Percentiles rank a stretch among this genome's conserved stretches.
Conservation (phyloP, 2,329 filamentous ascomycete species). For the Fusarium fujikuroi region DNA sequence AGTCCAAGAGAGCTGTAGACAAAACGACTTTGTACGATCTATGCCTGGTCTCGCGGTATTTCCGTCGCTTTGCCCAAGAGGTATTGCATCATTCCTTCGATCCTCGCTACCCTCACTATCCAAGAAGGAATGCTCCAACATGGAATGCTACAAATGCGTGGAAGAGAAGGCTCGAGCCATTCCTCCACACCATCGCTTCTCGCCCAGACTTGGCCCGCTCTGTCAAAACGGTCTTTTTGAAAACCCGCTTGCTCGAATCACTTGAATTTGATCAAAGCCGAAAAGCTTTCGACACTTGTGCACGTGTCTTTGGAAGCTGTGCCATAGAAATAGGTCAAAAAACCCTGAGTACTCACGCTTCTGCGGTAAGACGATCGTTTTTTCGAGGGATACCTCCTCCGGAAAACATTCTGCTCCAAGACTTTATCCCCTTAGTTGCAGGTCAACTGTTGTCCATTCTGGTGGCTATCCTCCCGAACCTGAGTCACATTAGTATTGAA, state of each 20-base stretch:
- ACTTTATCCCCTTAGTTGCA: not conserved
- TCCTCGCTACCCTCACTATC: not conserved
- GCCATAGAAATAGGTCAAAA: not conserved
- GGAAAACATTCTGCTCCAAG: rapidly evolving
- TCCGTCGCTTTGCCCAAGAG: not conserved
- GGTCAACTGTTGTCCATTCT: not conserved
- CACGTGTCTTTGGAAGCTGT: not conserved
- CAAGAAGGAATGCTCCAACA: too few species aligned
- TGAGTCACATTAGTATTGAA: not conserved
- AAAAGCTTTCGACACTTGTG: not conserved
- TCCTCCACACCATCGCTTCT: not conserved
- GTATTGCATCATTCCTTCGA: slow-evolving; percentile 1
- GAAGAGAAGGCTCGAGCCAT: not conserved
- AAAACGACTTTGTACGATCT: not conserved
- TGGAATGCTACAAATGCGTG: not conserved
- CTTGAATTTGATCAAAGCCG: not conserved
- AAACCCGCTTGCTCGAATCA: not conserved
- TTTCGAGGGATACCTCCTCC: not conserved
- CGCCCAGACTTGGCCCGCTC: slow-evolving; percentile 2
- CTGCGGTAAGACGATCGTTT: too few species aligned
- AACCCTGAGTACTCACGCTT: rapidly evolving
- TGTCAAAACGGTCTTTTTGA: not conserved
- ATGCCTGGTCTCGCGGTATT: slow-evolving; percentile 2
- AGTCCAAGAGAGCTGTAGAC: not conserved
- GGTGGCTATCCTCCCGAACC: not conserved